Evolutionary conservation across 768 basidiomycete species (phyloP), one percentile per base, ranked within the genome.

Genomic region (Termitomyces sp.): DNA sequence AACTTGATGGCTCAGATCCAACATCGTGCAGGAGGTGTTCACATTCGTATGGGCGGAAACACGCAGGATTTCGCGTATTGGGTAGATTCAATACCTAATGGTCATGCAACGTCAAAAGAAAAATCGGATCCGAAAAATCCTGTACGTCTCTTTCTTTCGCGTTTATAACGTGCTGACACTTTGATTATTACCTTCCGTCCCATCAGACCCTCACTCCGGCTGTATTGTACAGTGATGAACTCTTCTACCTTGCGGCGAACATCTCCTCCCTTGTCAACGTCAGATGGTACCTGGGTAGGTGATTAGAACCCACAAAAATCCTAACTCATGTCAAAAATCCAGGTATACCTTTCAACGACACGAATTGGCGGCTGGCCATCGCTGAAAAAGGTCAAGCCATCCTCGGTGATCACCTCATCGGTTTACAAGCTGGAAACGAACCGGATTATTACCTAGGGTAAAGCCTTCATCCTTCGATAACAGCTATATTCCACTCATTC

Each of bases 401-500:
- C 57, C 73, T 91, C 1, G 89, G 89, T 1, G 71, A 78, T 49
- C 75, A 81, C 57, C 71, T 91, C 19, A 67, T 86, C n/a, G 89
- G 85, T 0, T 68, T 88, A 8, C 85, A 89, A 66, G 79, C 83
- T 1, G 88, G 84, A 2, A 90, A 91, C 65, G 89, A 91, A 69
- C 89, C 89, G 15, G 89, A 93, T 73, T 78, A 90, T 60, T 92
- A 86, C 60, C 70, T 75, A 10, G 57, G 64, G 66, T 75, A 70
- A 10, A 68, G 1, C 0, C 8, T 33, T 46, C 8, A 6, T 19
- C 7, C 19, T 10, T n/a, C 9, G 12, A 10, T 38, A 12, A 17
- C 4, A 1, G n/a, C 17, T 17, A 43, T 35, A 15, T 19, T 23
- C 28, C 9, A 2, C 52, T 53, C 6, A 53, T 7, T 9, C 5